Percentiles rank a stretch among this genome's conserved stretches.
These are phyloP conservation scores for Ceratobasidium sp. DNA, from an alignment of 1,284 basidiomycete species.

Conservation along the genomic window DNA sequence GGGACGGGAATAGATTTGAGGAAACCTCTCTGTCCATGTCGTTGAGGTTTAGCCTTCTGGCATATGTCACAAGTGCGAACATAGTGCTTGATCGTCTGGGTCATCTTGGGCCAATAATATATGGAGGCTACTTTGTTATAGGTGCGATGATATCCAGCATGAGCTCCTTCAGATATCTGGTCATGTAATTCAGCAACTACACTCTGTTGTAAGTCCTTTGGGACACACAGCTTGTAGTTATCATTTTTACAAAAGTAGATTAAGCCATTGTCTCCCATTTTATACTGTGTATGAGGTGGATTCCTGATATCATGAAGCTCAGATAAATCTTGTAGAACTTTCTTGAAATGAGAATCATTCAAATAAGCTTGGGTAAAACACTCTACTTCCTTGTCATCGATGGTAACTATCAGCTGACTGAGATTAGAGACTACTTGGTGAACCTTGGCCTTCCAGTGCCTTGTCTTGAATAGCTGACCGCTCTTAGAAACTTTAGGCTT, in stretches of 20 bases:
- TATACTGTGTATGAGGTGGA: conserved; percentile 46
- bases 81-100: conserved; percentile 54
- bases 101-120: conserved; percentile 60
- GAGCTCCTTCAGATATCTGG: conserved; percentile 53
- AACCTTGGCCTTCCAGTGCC: not conserved
- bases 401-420: not conserved
- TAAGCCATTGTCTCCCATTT: conserved; percentile 51
- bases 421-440: not conserved
- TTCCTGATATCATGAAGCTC: not conserved
- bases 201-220: conserved; percentile 44
- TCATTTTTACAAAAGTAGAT: conserved; percentile 53
- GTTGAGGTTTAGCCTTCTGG: conserved; percentile 59
- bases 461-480: not conserved
- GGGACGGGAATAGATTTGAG: conserved; percentile 62
- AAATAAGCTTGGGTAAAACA: too few relatives aligned
- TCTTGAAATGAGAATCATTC: too few relatives aligned
- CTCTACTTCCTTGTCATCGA: too few relatives aligned
- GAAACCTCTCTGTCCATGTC: conserved; percentile 56
- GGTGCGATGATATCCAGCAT: conserved; percentile 56
- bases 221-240: conserved; percentile 54
- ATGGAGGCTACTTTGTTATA: conserved; percentile 50
- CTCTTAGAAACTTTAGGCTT: not conserved
- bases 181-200: conserved; percentile 56
- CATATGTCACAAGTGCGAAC: conserved; percentile 60
- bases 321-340: too few relatives aligned